A percentile compares a stretch with the other conserved stretches of the same genome.
Evolutionary conservation across 805 yeast genomes (phyloP).

Genomic region (Starmerella davenportii): DNA sequence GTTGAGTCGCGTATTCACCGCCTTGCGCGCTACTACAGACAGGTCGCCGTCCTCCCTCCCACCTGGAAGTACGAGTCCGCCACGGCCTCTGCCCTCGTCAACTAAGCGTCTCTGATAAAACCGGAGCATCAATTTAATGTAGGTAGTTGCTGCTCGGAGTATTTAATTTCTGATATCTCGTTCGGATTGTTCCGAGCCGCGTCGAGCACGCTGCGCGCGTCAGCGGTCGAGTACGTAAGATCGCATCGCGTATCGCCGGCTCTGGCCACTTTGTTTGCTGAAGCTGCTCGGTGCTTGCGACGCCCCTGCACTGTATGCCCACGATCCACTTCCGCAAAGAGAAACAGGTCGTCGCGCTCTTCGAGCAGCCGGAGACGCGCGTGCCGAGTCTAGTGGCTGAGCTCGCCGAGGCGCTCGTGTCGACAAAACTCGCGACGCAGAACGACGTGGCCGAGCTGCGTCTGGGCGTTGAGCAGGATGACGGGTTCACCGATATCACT

Average conservation of each 20-base stretch:
- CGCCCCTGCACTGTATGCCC: too few species aligned
- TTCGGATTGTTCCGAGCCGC: too few species aligned
- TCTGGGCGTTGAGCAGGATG: slow-evolving; percentile 10
- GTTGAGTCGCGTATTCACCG: slow-evolving; percentile 99
- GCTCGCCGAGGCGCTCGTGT: slow-evolving; percentile 17
- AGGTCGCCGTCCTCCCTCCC: slow-evolving; percentile 97
- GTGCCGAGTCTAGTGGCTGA: slow-evolving; percentile 14
- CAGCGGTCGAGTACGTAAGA: too few species aligned
- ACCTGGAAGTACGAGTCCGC: slow-evolving; percentile 99
- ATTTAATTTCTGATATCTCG: not conserved
- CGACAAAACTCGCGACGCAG: slow-evolving; percentile 11
- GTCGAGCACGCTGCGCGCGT: too few species aligned
- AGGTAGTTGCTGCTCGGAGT: not conserved
- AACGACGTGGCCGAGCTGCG: slow-evolving; percentile 13
- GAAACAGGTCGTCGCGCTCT: slow-evolving; percentile 7
- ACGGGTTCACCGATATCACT: slow-evolving; percentile 11
- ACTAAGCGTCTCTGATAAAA: slow-evolving; percentile 32
- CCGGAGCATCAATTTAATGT: not conserved
- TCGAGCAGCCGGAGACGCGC: slow-evolving; percentile 5
- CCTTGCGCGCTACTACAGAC: slow-evolving; percentile 99
- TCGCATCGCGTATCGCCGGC: not conserved
- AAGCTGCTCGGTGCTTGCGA: too few species aligned
- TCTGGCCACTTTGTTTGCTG: too few species aligned
- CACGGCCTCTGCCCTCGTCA: slow-evolving; percentile 99
- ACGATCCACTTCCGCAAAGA: slow-evolving; percentile 13